These are phyloP conservation scores for Gliomastix tumulicola DNA, from an alignment of 2,329 filamentous ascomycete species.

Conservation along the genomic window DNA sequence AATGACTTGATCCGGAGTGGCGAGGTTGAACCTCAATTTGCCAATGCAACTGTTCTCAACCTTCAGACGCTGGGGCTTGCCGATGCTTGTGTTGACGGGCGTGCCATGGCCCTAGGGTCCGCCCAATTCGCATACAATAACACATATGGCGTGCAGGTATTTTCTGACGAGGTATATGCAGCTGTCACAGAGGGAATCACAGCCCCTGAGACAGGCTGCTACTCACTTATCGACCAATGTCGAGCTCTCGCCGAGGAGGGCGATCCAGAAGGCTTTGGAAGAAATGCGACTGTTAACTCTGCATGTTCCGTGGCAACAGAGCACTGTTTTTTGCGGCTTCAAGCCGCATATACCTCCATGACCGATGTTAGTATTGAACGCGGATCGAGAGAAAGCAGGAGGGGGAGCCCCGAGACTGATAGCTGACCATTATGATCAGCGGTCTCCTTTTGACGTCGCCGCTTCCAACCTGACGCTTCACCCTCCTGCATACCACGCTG, in stretches of 20 bases:
- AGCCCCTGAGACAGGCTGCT: conserved; percentile 33
- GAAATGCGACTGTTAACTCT: conserved; percentile 25
- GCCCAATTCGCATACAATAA: conserved; percentile 52
- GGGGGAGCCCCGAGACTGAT: no score
- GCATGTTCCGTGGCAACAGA: conserved; percentile 43
- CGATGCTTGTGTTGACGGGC: conserved; percentile 59
- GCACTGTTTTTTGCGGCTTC: conserved; percentile 7
- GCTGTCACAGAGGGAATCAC: conserved; percentile 6
- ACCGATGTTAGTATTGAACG: no score
- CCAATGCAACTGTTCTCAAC: conserved; percentile 34
- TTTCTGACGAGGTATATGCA: conserved; percentile 33
- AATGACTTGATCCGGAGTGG: conserved; percentile 6
- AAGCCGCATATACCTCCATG: not conserved
- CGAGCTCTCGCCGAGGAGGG: conserved; percentile 17
- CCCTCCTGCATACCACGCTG: not conserved
- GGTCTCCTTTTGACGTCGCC: conserved; percentile 46
- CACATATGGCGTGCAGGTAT: conserved; percentile 53
- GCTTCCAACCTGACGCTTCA: conserved; percentile 14
- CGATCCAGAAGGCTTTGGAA: conserved; percentile 31
- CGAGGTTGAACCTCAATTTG: not conserved
- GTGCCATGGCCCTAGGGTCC: conserved; percentile 48
- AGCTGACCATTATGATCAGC: no score
- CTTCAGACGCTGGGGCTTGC: conserved; percentile 58
- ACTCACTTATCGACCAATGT: conserved; percentile 42
- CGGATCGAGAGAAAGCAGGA: no score